Evolutionary conservation across 768 basidiomycete genomes (phyloP).

Genomic region (Boletus insuetus): DNA sequence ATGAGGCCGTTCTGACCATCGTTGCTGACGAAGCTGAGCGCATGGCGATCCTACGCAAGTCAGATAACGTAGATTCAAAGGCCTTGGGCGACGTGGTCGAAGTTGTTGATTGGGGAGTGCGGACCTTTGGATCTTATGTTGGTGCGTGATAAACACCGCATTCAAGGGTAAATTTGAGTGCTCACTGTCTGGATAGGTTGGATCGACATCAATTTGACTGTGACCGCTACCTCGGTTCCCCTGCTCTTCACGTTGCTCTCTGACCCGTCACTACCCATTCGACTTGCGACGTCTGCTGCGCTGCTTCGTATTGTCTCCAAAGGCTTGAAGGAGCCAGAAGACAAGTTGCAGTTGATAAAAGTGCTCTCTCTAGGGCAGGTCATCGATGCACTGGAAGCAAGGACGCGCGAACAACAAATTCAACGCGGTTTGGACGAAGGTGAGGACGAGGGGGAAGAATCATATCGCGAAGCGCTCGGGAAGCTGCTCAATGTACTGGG

Average conservation of each 20-base stretch:
- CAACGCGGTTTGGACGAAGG: constrained; percentile 53
- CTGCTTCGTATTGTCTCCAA: constrained; percentile 84
- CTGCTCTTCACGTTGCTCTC: constrained; percentile 82
- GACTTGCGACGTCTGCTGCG: constrained; percentile 78
- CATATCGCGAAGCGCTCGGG: constrained; percentile 86
- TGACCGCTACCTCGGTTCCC: constrained; percentile 85
- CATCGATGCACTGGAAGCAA: constrained; percentile 74
- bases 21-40: constrained; percentile 67
- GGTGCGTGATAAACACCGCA: constrained; percentile 53
- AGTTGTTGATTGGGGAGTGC: constrained; percentile 87
- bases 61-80: constrained; percentile 40
- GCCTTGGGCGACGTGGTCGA: constrained; percentile 64
- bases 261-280: constrained; percentile 73
- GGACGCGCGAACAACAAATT: constrained; percentile 64
- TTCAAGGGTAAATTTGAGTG: not conserved
- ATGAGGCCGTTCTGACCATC: constrained; percentile 82
- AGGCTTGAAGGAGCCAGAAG: constrained; percentile 86
- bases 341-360: constrained; percentile 87
- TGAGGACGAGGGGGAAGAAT: constrained; percentile 84
- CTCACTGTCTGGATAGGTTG: constrained; percentile 59
- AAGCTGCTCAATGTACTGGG: constrained; percentile 81
- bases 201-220: constrained; percentile 96
- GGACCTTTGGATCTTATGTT: constrained; percentile 90
- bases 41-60: constrained; percentile 52
- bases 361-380: constrained; percentile 85